Base-by-base conservation (phyloP, 2,329 filamentous ascomycete genomes). In the Onygenales sp. region DNA sequence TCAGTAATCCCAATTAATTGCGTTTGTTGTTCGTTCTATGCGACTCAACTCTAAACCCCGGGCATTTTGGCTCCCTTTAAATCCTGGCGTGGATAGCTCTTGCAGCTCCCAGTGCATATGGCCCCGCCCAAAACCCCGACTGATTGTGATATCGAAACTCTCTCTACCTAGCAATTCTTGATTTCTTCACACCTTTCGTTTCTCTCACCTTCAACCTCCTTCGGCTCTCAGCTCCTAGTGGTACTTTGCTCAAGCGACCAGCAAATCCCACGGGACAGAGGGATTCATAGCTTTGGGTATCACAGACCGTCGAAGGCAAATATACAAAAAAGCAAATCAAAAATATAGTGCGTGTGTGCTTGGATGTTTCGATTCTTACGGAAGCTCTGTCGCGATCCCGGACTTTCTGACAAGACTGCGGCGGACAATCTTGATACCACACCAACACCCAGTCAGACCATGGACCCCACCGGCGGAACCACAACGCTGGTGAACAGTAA, bases 351-450 rank as follows among this genome's bases (percentile, higher is more conserved):
- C 21, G 21, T 27, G 44, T 21, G 21, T 47, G 44, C 44, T 47
- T 47, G 44, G 31, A 47, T 47, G 44, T 47, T 47, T 47, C 14
- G 44, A 47, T 47, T 47, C 32, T 8, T 47, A 35, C 44, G 44
- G 44, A 47, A 47, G 44, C 44, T 47, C 31, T 47, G 44, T 33
- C 27, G 44, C 14, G 31, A 21, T 14, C 44, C 44, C 44, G 44
- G 44, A 35, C 44, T 31, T n/a, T 47, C 44, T 47, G 44, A 47
- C 10, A 47, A 47, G 44, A 47, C 44, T 35, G 7, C 44, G 14
- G 27, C 44, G 14, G 44, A 47, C 31, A 9, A n/a, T 47, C 44
- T 47, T 11, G 27, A 47, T 31, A 14, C 44, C 31, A 33, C 31
- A 10, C 44, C 44, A n/a, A 47, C 44, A n/a, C 27, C 14, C 4